A percentile compares a stretch with the other conserved stretches of the same genome.
Conservation (phyloP, 306 rosid genomes). For the Cicer pinnatifidum region DNA sequence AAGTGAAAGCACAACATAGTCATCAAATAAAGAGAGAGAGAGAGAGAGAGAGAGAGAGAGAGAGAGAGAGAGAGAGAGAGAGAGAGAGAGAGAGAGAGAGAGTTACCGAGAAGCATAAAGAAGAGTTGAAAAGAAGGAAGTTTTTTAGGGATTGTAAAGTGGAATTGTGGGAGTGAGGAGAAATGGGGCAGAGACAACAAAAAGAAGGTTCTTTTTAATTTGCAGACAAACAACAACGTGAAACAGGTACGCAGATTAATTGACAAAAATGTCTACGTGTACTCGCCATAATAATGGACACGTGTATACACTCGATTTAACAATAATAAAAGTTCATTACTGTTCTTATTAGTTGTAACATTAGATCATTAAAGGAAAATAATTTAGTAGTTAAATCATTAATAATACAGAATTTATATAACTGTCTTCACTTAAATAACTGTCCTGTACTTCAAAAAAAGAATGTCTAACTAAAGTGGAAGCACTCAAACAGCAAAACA, state of each 20-base stretch:
- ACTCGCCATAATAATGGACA: not conserved
- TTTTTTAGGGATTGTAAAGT: conserved; percentile 25
- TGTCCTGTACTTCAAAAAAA: no score
- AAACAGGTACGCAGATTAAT: conserved; percentile 11
- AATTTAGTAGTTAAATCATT: no score
- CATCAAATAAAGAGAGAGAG: not conserved
- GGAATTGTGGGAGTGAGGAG: not conserved
- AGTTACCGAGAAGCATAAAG: conserved; percentile 38
- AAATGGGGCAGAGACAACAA: not conserved
- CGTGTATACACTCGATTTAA: no score
- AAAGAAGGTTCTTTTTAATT: conserved; percentile 27
- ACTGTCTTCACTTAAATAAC: no score
- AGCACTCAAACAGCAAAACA: no score
- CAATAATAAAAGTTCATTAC: no score
- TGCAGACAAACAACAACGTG: conserved; percentile 25
- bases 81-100: not conserved
- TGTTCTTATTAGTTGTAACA: no score
- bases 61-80: not conserved
- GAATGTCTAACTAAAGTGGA: no score
- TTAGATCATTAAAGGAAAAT: no score
- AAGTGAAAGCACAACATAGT: conserved; percentile 3
- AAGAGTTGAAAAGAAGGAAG: conserved; percentile 18
- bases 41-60: conserved; percentile 32
- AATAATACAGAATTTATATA: no score
- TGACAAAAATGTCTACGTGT: conserved; percentile 1